Evolutionary conservation across 2,329 filamentous ascomycete species (phyloP).

Genomic region (Ophiognomonia clavigignenti-juglandacearum): DNA sequence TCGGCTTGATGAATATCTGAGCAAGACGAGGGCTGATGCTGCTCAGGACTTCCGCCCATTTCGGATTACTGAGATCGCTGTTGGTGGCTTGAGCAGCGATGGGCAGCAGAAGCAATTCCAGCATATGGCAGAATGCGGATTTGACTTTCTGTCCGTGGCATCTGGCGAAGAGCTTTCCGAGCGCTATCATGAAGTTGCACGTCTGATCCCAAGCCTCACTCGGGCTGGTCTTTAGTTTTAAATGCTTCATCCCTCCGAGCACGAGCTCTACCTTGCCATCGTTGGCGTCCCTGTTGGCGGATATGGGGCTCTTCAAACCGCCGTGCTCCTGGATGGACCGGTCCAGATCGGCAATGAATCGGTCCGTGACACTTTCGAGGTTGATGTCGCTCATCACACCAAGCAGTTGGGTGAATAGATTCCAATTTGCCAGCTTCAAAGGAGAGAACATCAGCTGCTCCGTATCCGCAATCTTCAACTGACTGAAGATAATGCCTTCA

Average conservation of each 20-base stretch:
- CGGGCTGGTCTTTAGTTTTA: slow-evolving; percentile 70
- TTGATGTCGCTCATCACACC: slow-evolving; percentile 96
- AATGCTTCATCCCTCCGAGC: slow-evolving; percentile 84
- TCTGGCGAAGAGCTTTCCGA: slow-evolving; percentile 77
- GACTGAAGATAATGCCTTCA: slow-evolving; percentile 94
- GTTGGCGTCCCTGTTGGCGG: slow-evolving; percentile 53
- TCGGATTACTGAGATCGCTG: slow-evolving; percentile 71
- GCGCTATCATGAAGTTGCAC: slow-evolving; percentile 79
- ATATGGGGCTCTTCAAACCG: slow-evolving; percentile 58
- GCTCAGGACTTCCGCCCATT: slow-evolving; percentile 82
- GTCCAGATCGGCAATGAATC: slow-evolving; percentile 79
- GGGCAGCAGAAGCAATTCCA: slow-evolving; percentile 80
- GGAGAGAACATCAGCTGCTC: slow-evolving; percentile 74
- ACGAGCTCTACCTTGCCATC: slow-evolving; percentile 85
- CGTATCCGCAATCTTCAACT: slow-evolving; percentile 82
- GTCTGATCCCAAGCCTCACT: slow-evolving; percentile 77
- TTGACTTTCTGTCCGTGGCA: slow-evolving; percentile 89
- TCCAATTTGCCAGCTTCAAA: slow-evolving; percentile 90
- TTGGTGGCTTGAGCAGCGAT: slow-evolving; percentile 76
- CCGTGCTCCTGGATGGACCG: slow-evolving; percentile 70
- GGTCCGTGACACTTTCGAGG: slow-evolving; percentile 75
- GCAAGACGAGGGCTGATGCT: slow-evolving; percentile 72
- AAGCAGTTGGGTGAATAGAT: slow-evolving; percentile 84
- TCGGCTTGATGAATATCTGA: slow-evolving; percentile 84
- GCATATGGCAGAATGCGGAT: slow-evolving; percentile 87